Conservation (phyloP, 2,329 filamentous ascomycete genomes). For the Botrytis galanthina region DNA sequence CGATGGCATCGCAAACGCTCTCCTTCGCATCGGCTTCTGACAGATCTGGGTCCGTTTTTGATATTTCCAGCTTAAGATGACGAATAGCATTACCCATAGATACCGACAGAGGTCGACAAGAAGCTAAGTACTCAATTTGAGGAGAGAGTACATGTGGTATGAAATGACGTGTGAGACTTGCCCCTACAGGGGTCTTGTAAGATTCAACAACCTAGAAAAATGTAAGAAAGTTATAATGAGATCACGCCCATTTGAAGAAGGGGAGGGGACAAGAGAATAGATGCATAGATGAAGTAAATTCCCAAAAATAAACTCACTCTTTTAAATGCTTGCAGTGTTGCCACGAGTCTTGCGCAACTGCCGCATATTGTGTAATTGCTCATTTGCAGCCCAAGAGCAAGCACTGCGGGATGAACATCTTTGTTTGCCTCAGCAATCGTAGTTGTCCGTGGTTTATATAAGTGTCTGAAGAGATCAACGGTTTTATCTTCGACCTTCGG, state of each 20-base stretch:
- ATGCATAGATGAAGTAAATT: not conserved
- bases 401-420: constrained; percentile 80
- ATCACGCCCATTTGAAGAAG: not conserved
- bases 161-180: constrained; percentile 84
- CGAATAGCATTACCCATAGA: constrained; percentile 97
- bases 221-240: constrained; percentile 16
- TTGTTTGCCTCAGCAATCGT: constrained; percentile 60
- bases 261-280: not conserved
- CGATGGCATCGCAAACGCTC: constrained; percentile 74
- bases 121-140: constrained; percentile 91
- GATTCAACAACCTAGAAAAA: constrained; percentile 73
- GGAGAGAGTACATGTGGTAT: constrained; percentile 87
- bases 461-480: constrained; percentile 76
- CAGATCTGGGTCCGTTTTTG: constrained; percentile 82
- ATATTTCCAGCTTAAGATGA: constrained; percentile 89
- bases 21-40: constrained; percentile 81
- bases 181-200: constrained; percentile 85
- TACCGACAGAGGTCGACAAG: constrained; percentile 92
- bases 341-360: constrained; percentile 82
- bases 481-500: constrained; percentile 62
- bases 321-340: constrained; percentile 86
- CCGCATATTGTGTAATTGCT: constrained; percentile 77
- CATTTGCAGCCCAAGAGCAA: constrained; percentile 87
- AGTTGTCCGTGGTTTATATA: constrained; percentile 70
- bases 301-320: constrained; percentile 52